Conservation (phyloP, 768 basidiomycete species). For the Tylopilus balloui region DNA sequence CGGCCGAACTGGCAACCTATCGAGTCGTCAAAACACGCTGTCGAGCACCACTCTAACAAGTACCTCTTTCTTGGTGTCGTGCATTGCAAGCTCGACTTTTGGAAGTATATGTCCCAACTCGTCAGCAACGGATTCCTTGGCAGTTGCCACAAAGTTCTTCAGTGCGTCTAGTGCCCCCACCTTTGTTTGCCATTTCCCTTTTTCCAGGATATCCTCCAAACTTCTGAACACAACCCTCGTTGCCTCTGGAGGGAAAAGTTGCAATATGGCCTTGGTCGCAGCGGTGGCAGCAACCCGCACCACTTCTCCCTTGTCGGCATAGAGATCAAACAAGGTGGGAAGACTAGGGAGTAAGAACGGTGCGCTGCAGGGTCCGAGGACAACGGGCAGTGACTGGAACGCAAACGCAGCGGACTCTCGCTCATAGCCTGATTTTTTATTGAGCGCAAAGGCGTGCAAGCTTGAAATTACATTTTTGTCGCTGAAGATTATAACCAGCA, state of each 20-base stretch:
- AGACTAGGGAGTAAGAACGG: slow-evolving; percentile 77
- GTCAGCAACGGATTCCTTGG: slow-evolving; percentile 73
- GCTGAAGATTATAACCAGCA: slow-evolving; percentile 34
- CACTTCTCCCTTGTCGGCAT: slow-evolving; percentile 92
- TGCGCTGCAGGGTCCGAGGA: slow-evolving; percentile 65
- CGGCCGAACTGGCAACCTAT: slow-evolving; percentile 80
- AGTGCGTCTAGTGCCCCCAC: slow-evolving; percentile 89
- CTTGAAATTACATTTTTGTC: slow-evolving; percentile 58
- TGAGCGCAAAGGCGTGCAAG: slow-evolving; percentile 65
- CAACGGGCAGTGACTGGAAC: slow-evolving; percentile 66
- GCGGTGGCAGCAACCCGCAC: slow-evolving; percentile 76
- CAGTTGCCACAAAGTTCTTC: slow-evolving; percentile 63
- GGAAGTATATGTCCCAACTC: slow-evolving; percentile 81
- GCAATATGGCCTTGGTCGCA: slow-evolving; percentile 81
- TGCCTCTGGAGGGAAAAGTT: slow-evolving; percentile 79
- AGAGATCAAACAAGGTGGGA: slow-evolving; percentile 72
- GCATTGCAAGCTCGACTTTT: slow-evolving; percentile 85
- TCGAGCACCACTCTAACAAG: slow-evolving; percentile 12
- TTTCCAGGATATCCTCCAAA: slow-evolving; percentile 71
- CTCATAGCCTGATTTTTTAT: slow-evolving; percentile 85
- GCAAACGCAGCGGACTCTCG: slow-evolving; percentile 83
- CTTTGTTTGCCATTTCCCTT: slow-evolving; percentile 92
- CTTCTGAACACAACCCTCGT: slow-evolving; percentile 62
- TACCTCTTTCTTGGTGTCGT: slow-evolving; percentile 95
- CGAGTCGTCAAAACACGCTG: slow-evolving; percentile 8